A percentile compares a stretch with the other conserved stretches of the same genome.
Evolutionary conservation across 176 grass and related monocot species (phyloP).

Genomic region (Aegilops bicornis): DNA sequence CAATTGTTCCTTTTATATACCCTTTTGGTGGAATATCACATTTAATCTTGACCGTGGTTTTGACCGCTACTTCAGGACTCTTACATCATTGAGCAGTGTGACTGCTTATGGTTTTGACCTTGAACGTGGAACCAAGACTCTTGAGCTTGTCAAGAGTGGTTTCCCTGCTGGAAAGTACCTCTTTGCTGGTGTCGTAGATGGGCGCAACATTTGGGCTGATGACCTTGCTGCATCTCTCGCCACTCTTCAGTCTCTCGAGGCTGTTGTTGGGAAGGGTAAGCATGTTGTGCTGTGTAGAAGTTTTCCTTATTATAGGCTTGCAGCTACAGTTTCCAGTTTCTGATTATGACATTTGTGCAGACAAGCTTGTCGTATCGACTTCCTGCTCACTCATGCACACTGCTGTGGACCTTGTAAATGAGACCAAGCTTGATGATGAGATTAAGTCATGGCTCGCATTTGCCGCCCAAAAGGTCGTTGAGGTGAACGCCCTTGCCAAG

Average conservation of each 20-base stretch:
- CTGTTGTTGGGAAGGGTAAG: conserved; percentile 87
- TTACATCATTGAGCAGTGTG: conserved; percentile 65
- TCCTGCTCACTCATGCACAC: conserved; percentile 97
- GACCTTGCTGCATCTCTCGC: conserved; percentile 76
- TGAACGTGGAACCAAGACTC: conserved; percentile 75
- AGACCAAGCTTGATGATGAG: conserved; percentile 84
- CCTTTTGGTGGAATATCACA: background rate
- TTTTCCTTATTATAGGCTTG: conserved; percentile 12
- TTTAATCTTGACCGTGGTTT: background rate
- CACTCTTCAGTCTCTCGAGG: conserved; percentile 70
- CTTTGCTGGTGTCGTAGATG: conserved; percentile 95
- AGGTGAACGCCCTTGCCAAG: conserved; percentile 87
- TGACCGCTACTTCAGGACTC: conserved; percentile 54
- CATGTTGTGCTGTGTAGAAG: background rate
- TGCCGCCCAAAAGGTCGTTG: conserved; percentile 90
- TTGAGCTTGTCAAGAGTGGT: conserved; percentile 75
- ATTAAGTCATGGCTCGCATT: conserved; percentile 97
- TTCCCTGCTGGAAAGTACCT: conserved; percentile 89
- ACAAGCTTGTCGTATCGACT: conserved; percentile 89
- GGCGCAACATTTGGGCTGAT: conserved; percentile 95
- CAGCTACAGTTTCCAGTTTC: background rate
- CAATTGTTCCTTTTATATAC: background rate
- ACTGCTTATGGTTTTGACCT: conserved; percentile 90
- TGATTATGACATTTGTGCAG: conserved; percentile 41
- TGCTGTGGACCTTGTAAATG: conserved; percentile 87